Evolutionary conservation across 345 rosid species (phyloP).

Genomic region (Ailanthus altissimus): DNA sequence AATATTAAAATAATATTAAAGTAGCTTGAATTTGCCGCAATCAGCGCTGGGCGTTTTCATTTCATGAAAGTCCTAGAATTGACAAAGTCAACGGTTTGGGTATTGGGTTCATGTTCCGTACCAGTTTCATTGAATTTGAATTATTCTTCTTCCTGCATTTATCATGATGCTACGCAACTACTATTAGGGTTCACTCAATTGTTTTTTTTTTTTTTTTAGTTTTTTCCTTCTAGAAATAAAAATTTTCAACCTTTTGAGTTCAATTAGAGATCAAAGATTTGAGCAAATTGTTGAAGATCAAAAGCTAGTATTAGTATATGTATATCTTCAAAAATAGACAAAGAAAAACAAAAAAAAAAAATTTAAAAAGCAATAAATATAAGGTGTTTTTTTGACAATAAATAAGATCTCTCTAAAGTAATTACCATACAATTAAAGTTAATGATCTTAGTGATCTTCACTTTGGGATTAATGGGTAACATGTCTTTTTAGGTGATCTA

Average conservation of each 20-base stretch:
- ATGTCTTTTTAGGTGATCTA: conserved; percentile 11
- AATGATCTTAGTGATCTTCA: too few species aligned
- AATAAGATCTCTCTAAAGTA: too few species aligned
- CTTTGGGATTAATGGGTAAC: too few species aligned
- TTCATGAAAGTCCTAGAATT: conserved; percentile 7
- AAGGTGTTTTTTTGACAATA: too few species aligned
- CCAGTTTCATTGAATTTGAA: neutral
- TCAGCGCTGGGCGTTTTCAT: conserved; percentile 55
- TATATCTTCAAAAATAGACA: too few species aligned
- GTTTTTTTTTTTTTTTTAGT: too few species aligned
- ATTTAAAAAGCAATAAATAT: too few species aligned
- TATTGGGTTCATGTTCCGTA: neutral
- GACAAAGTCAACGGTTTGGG: conserved; percentile 39
- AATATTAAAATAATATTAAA: neutral
- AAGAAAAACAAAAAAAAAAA: too few species aligned
- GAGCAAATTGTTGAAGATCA: neutral
- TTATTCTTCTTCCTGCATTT: neutral
- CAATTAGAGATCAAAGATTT: neutral
- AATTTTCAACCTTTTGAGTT: neutral
- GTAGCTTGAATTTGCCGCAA: conserved; percentile 48
- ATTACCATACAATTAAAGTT: too few species aligned
- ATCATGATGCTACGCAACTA: neutral
- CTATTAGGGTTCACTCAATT: too few species aligned
- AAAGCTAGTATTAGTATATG: too few species aligned
- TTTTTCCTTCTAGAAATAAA: neutral